Evolutionary conservation across 2,329 filamentous ascomycete species (phyloP).

Genomic region (Fusarium austroafricanum): DNA sequence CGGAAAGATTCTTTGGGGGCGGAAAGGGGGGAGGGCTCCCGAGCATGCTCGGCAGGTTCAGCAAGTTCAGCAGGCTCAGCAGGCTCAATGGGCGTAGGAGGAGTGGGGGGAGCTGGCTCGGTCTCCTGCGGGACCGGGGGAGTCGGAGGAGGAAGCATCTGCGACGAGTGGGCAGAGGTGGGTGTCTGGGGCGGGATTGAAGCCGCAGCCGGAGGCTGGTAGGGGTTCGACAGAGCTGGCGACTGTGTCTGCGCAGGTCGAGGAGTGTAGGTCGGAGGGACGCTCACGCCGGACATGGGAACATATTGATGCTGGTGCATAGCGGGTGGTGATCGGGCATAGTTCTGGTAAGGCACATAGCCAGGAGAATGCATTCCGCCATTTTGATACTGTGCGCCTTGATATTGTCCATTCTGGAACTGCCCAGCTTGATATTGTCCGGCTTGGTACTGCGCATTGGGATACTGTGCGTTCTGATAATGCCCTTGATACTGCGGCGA

Average conservation of each 20-base stretch:
- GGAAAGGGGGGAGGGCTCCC: conserved; percentile 42
- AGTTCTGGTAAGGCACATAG: conserved; percentile 58
- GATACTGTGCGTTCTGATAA: conserved; percentile 43
- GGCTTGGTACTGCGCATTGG: conserved; percentile 39
- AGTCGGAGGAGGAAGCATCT: conserved; percentile 57
- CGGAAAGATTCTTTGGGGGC: conserved; percentile 54
- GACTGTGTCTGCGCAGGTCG: conserved; percentile 59
- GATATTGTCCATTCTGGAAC: conserved; percentile 55
- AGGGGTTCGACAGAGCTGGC: conserved; percentile 66
- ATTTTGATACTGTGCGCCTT: conserved; percentile 41
- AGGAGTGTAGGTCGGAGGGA: conserved; percentile 61
- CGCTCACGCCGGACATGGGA: conserved; percentile 61
- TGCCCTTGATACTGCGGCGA: conserved; percentile 64
- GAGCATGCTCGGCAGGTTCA: conserved; percentile 13
- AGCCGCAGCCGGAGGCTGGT: conserved; percentile 64
- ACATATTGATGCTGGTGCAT: conserved; percentile 68
- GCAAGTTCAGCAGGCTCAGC: conserved; percentile 27
- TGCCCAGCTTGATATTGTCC: conserved; percentile 50
- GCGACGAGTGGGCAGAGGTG: conserved; percentile 63
- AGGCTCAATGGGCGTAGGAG: background rate
- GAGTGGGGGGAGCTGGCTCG: conserved; percentile 46
- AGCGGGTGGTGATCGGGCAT: conserved; percentile 62
- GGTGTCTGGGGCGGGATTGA: conserved; percentile 62
- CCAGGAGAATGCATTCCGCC: conserved; percentile 56
- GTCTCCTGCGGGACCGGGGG: conserved; percentile 59